phyloP scores from a whole-genome alignment of 805 yeast species.

The Scheffersomyces ergatensis region DNA sequence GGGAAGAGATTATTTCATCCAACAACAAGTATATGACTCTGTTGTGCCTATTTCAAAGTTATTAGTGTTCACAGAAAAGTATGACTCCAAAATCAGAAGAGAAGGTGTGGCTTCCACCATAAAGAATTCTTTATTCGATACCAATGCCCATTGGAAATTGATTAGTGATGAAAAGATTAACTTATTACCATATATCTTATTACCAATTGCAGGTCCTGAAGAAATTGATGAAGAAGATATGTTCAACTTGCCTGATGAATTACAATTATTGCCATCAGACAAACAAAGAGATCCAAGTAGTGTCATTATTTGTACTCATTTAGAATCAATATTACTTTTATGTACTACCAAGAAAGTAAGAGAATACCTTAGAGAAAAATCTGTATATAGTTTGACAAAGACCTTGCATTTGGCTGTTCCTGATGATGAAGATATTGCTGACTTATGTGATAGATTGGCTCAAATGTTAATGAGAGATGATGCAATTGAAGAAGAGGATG shows the following conservation, averaged over 20 bases:
- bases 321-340: slow-evolving; percentile 76
- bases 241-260: slow-evolving; percentile 83
- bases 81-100: slow-evolving; percentile 75
- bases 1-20: slow-evolving; percentile 77
- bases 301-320: slow-evolving; percentile 64
- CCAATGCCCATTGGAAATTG: slow-evolving; percentile 60
- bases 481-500: slow-evolving; percentile 51
- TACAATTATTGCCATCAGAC: slow-evolving; percentile 74
- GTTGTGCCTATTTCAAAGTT: slow-evolving; percentile 81
- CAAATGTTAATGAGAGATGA: slow-evolving; percentile 94
- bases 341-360: slow-evolving; percentile 75
- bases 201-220: slow-evolving; percentile 79
- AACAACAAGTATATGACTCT: slow-evolving; percentile 67
- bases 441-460: slow-evolving; percentile 78
- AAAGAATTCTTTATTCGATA: slow-evolving; percentile 83
- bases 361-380: slow-evolving; percentile 72
- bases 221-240: slow-evolving; percentile 80
- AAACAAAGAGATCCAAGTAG: slow-evolving; percentile 72
- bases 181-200: slow-evolving; percentile 73
- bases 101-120: slow-evolving; percentile 92
- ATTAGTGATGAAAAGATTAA: slow-evolving; percentile 64
- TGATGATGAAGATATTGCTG: slow-evolving; percentile 47
- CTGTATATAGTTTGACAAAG: slow-evolving; percentile 82
- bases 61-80: slow-evolving; percentile 78
- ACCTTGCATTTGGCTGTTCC: slow-evolving; percentile 73